Conservation (phyloP, 1,284 basidiomycete genomes). For the Moesziomyces globuligerus region DNA sequence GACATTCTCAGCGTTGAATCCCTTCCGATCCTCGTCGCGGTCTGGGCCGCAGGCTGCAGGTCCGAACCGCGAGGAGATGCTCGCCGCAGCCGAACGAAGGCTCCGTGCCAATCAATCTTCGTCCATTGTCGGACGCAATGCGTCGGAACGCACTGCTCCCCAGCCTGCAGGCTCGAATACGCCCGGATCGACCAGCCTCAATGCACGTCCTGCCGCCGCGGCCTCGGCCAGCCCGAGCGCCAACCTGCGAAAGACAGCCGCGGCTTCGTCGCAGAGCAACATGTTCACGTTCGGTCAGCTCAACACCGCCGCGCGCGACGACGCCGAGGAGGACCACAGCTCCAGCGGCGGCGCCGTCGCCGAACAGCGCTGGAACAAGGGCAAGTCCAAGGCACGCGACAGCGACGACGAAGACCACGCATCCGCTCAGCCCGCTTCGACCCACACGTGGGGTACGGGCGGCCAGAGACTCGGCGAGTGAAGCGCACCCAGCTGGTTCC, state of each 20-base stretch:
- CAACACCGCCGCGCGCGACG: slow-evolving; percentile 1
- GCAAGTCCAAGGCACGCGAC: slow-evolving; percentile 28
- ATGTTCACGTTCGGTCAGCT: slow-evolving; percentile 45
- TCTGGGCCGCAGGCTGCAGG: slow-evolving; percentile 8
- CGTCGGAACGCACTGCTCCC: slow-evolving; percentile 12
- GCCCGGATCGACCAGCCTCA: slow-evolving; percentile 24
- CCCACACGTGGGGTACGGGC: slow-evolving; percentile 21
- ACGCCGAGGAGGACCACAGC: slow-evolving; percentile 40
- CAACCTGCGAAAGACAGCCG: slow-evolving; percentile 34
- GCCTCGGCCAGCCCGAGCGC: slow-evolving; percentile 1
- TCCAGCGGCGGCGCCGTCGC: slow-evolving; percentile 50
- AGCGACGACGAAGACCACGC: slow-evolving; percentile 20
- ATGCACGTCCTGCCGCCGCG: slow-evolving; percentile 10
- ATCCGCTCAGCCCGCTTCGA: slow-evolving; percentile 1
- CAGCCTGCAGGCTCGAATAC: slow-evolving; percentile 21
- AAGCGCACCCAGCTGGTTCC: not conserved
- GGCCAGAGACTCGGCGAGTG: slow-evolving; percentile 27
- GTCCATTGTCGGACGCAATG: slow-evolving; percentile 54
- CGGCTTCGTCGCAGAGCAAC: slow-evolving; percentile 10
- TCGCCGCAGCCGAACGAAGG: slow-evolving; percentile 55
- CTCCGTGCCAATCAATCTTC: slow-evolving; percentile 24
- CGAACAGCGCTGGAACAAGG: slow-evolving; percentile 34
- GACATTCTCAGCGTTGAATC: slow-evolving; percentile 24
- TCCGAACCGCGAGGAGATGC: slow-evolving; percentile 46
- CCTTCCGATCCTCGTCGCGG: slow-evolving; percentile 20